Conservation (phyloP, 768 basidiomycete species). For the Chalciporus sphaerocephalus region DNA sequence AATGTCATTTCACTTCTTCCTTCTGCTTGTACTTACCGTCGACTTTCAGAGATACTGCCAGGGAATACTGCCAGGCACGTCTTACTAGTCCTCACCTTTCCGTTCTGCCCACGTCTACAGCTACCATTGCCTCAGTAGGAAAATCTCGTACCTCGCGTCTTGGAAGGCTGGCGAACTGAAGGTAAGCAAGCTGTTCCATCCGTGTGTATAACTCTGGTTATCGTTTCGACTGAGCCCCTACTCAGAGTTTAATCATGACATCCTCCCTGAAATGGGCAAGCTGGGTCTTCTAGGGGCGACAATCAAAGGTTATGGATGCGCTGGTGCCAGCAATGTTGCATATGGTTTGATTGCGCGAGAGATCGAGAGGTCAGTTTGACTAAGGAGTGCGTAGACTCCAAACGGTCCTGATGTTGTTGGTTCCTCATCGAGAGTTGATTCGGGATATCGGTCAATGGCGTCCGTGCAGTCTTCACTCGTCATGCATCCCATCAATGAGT, state of each 20-base stretch:
- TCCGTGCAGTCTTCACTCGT: conserved; percentile 95
- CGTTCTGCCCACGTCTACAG: conserved; percentile 1
- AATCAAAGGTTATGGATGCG: conserved; percentile 90
- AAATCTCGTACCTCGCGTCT: conserved; percentile 79
- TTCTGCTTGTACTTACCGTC: conserved; percentile 1
- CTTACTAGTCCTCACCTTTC: not conserved
- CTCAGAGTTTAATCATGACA: conserved; percentile 69
- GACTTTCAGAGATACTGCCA: conserved; percentile 66
- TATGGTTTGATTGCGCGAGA: conserved; percentile 94
- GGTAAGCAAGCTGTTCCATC: conserved; percentile 43
- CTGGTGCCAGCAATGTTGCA: conserved; percentile 85
- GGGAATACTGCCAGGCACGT: conserved; percentile 72
- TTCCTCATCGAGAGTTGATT: conserved; percentile 90
- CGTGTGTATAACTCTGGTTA: not conserved
- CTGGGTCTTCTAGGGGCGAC: conserved; percentile 90
- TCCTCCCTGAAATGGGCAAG: conserved; percentile 88
- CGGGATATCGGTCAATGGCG: conserved; percentile 91
- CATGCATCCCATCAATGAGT: conserved; percentile 91
- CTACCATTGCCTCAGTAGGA: conserved; percentile 45
- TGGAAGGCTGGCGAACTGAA: conserved; percentile 86
- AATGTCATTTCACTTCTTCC: conserved; percentile 10
- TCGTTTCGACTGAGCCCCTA: not conserved
- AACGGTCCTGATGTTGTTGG: too few species aligned
- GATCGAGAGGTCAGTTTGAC: conserved; percentile 77
- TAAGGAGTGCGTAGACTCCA: too few species aligned